These are phyloP conservation scores for Fragilaria crotonensis DNA, from an alignment of 108 stramenopile genomes.

Conservation along the genomic window DNA sequence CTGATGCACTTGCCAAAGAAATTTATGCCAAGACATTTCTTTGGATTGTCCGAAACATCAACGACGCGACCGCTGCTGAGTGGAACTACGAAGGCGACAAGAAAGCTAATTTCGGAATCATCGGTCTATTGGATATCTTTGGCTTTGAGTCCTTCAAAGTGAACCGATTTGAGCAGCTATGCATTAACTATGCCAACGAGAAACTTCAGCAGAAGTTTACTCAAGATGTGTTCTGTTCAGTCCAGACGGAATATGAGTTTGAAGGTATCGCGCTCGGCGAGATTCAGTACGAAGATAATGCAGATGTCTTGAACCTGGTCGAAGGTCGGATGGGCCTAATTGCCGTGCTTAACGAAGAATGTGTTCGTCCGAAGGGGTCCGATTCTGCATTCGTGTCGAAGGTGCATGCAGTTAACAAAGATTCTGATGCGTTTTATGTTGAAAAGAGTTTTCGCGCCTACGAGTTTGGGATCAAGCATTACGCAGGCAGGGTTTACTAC, in stretches of 20 bases:
- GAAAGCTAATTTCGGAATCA: slow-evolving; percentile 39
- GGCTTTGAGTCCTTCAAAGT: slow-evolving; percentile 92
- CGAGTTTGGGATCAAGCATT: slow-evolving; percentile 87
- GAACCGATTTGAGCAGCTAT: slow-evolving; percentile 88
- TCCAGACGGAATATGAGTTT: slow-evolving; percentile 83
- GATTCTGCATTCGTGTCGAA: slow-evolving; percentile 86
- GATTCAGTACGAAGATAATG: slow-evolving; percentile 91
- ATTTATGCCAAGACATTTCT: slow-evolving; percentile 92
- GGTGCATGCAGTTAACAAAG: slow-evolving; percentile 55
- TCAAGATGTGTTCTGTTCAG: slow-evolving; percentile 66
- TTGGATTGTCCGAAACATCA: slow-evolving; percentile 89
- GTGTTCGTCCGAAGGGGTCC: slow-evolving; percentile 82
- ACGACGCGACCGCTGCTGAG: slow-evolving; percentile 77
- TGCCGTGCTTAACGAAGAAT: slow-evolving; percentile 95
- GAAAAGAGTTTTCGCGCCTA: slow-evolving; percentile 49
- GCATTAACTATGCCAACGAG: slow-evolving; percentile 97
- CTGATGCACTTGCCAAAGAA: slow-evolving; percentile 96
- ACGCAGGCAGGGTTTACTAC: slow-evolving; percentile 86
- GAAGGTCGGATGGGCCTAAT: slow-evolving; percentile 92
- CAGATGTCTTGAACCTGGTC: slow-evolving; percentile 86
- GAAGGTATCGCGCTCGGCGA: slow-evolving; percentile 90
- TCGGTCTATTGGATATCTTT: slow-evolving; percentile 92
- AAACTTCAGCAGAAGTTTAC: slow-evolving; percentile 91
- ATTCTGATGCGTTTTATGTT: slow-evolving; percentile 45
- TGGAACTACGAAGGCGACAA: slow-evolving; percentile 24